Percentiles rank a stretch among this genome's conserved stretches.
phyloP scores from a whole-genome alignment of 495 filamentous ascomycete species.

The Rhypophila decipiens region DNA sequence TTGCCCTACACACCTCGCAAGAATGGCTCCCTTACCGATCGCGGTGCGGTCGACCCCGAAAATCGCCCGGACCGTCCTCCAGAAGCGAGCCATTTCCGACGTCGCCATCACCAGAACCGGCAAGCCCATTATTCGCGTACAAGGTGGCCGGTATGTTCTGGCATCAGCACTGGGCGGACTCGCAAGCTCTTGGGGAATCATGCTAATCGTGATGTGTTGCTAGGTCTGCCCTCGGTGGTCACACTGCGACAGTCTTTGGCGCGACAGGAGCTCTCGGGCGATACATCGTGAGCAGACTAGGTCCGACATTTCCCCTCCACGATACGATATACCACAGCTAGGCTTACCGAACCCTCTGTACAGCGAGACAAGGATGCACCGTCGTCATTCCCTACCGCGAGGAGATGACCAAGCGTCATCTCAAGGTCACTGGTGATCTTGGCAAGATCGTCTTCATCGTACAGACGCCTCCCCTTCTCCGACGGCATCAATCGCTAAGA shows the following conservation, averaged over 20 bases:
- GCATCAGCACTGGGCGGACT: no score
- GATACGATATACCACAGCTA: conserved; percentile 28
- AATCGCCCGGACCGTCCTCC: conserved; percentile 18
- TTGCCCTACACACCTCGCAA: conserved; percentile 29
- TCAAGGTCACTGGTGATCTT: conserved; percentile 92
- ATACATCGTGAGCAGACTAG: conserved; percentile 95
- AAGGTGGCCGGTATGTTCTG: conserved; percentile 74
- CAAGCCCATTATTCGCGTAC: conserved; percentile 74
- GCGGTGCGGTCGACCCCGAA: conserved; percentile 38
- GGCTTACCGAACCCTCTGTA: conserved; percentile 4
- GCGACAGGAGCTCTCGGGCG: conserved; percentile 93
- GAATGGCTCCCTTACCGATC: conserved; percentile 44
- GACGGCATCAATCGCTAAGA: conserved; percentile 13
- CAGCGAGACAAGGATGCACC: conserved; percentile 85
- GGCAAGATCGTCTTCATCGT: conserved; percentile 83
- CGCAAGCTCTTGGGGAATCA: no score
- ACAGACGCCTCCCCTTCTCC: conserved; percentile 6
- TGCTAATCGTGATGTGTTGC: neutral
- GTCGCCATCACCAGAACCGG: conserved; percentile 79
- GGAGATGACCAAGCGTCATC: conserved; percentile 94
- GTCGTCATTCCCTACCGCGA: conserved; percentile 92
- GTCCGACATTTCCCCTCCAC: conserved; percentile 45
- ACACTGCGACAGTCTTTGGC: conserved; percentile 96
- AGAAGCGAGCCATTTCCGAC: conserved; percentile 61
- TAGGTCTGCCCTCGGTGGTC: conserved; percentile 52